These are phyloP conservation scores for Tetraselmis chui DNA, from an alignment of 139 green algal genomes.

Conservation along the genomic window DNA sequence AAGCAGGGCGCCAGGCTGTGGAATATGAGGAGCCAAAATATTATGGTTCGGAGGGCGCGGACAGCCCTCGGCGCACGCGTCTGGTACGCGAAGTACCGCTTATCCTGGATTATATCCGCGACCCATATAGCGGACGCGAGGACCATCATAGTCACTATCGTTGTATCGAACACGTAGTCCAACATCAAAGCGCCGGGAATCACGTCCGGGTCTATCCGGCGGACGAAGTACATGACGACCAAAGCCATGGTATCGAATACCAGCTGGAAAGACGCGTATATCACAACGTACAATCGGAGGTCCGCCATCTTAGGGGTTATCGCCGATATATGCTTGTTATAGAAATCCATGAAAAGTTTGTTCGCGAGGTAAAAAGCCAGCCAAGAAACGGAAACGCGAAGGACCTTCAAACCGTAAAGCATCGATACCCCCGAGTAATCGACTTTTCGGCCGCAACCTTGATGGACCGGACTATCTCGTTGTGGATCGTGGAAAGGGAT, in stretches of 20 bases:
- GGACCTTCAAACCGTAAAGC: background rate
- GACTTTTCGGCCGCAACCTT: background rate
- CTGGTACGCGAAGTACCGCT: background rate
- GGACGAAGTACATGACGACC: background rate
- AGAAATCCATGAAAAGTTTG: background rate
- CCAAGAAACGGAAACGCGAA: background rate
- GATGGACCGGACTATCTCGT: background rate
- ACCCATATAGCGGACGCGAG: background rate
- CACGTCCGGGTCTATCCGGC: background rate
- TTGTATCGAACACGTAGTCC: background rate
- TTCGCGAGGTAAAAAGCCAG: background rate
- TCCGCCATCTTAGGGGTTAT: background rate
- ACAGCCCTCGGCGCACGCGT: background rate
- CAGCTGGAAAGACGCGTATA: background rate
- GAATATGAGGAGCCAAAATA: background rate
- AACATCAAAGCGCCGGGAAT: background rate
- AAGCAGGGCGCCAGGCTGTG: background rate
- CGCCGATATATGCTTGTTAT: background rate
- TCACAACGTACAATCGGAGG: background rate
- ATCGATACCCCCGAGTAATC: background rate
- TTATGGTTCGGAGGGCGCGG: background rate
- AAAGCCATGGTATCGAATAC: background rate
- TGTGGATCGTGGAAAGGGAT: background rate
- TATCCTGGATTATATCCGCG: background rate
- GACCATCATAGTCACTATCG: background rate